Conservation (phyloP, 768 basidiomycete species). For the Phaeotremella skinneri region DNA sequence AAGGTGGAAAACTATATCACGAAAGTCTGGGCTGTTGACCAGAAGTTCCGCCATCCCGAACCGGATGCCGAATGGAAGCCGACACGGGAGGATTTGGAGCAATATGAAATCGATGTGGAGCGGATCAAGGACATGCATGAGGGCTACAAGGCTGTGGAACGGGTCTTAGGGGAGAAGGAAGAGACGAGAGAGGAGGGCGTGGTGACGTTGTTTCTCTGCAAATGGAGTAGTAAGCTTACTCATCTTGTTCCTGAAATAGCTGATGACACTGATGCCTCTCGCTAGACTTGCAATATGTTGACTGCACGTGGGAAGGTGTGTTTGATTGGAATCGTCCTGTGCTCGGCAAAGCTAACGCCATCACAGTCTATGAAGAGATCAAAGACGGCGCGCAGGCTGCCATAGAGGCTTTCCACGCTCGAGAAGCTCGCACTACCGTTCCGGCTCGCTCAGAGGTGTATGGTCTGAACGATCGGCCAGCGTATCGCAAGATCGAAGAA, state of each 20-base stretch:
- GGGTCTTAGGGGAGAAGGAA: slow-evolving; percentile 62
- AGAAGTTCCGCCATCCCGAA: slow-evolving; percentile 66
- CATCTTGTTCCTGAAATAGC: background rate
- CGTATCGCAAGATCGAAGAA: slow-evolving; percentile 75
- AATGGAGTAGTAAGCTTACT: slow-evolving; percentile 70
- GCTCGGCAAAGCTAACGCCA: slow-evolving; percentile 3
- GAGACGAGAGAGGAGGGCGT: slow-evolving; percentile 55
- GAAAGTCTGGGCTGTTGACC: slow-evolving; percentile 59
- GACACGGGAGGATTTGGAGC: slow-evolving; percentile 83
- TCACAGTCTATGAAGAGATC: slow-evolving; percentile 60
- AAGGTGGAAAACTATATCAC: slow-evolving; percentile 99
- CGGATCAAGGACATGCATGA: slow-evolving; percentile 88
- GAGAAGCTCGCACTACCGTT: slow-evolving; percentile 74
- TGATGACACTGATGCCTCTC: background rate
- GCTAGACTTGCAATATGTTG: slow-evolving; percentile 73
- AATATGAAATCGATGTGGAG: slow-evolving; percentile 83
- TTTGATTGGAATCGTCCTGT: background rate
- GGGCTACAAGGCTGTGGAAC: slow-evolving; percentile 84
- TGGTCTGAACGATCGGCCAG: slow-evolving; percentile 65
- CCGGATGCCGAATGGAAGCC: slow-evolving; percentile 59
- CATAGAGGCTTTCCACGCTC: slow-evolving; percentile 72
- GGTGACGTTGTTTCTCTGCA: slow-evolving; percentile 79
- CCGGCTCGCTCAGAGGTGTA: slow-evolving; percentile 80
- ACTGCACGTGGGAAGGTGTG: slow-evolving; percentile 91
- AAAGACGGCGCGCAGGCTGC: slow-evolving; percentile 71